phyloP scores from a whole-genome alignment of 73 alveolate genomes.

The Stentor coeruleus region DNA sequence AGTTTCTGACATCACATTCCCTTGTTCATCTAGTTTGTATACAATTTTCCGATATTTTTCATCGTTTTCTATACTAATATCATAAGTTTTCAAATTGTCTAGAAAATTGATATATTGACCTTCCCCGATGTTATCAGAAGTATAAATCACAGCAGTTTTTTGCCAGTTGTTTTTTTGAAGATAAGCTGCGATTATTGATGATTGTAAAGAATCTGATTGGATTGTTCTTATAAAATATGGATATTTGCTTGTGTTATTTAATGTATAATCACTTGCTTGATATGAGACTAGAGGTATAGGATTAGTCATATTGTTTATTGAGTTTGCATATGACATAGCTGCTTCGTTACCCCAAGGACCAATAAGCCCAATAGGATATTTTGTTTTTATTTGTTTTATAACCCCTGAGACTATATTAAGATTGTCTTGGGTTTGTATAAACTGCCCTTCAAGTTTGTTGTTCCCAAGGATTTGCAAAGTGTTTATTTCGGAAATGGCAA shows the following conservation, averaged over 20 bases:
- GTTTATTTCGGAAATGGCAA: conserved; percentile 7
- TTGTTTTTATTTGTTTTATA: too few species aligned
- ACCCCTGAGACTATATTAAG: too few species aligned
- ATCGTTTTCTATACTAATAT: background rate
- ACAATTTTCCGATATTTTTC: background rate
- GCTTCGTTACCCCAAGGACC: conserved; percentile 18
- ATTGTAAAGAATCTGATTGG: background rate
- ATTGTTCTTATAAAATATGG: conserved; percentile 17
- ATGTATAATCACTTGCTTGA: background rate
- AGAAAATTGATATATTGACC: background rate
- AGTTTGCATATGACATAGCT: conserved; percentile 6
- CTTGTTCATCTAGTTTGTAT: background rate
- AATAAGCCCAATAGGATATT: background rate
- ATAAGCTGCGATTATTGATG: background rate
- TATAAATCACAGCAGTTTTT: conserved; percentile 9
- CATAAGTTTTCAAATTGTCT: background rate
- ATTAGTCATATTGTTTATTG: background rate
- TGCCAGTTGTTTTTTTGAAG: conserved; percentile 1
- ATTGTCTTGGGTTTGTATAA: too few species aligned
- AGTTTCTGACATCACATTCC: background rate
- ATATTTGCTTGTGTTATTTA: background rate
- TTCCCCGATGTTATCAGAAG: conserved; percentile 10
- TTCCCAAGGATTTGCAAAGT: too few species aligned
- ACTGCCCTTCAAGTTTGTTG: too few species aligned
- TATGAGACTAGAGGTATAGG: conserved; percentile 21